phyloP scores from a whole-genome alignment of 2,329 filamentous ascomycete genomes.

The Tympanopsis confertula region DNA sequence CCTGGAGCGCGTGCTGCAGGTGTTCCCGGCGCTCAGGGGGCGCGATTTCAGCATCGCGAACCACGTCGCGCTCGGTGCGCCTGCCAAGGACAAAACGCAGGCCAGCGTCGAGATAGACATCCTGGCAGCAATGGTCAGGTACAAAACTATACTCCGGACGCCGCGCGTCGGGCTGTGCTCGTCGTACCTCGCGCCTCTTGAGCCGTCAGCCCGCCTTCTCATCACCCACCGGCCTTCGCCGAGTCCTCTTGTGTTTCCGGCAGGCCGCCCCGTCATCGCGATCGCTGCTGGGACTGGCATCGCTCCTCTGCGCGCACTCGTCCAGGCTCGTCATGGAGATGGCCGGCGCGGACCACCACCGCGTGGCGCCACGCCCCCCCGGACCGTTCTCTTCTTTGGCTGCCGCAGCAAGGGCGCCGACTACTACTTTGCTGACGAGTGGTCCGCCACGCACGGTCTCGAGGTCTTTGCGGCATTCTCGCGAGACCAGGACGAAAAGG shows the following conservation, averaged over 20 bases:
- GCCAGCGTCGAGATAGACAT: no score
- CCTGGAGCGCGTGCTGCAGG: constrained; percentile 55
- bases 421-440: constrained; percentile 73
- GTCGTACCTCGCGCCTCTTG: no score
- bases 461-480: constrained; percentile 57
- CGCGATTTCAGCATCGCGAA: constrained; percentile 89
- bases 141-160: constrained; percentile 76
- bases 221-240: no score
- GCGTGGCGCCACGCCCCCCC: constrained; percentile 28
- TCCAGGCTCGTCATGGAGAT: constrained; percentile 5
- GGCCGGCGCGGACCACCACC: constrained; percentile 7
- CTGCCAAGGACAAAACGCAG: constrained; percentile 19
- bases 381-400: constrained; percentile 77
- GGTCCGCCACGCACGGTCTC: constrained; percentile 38
- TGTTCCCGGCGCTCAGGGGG: constrained; percentile 75
- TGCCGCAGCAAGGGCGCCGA: constrained; percentile 66
- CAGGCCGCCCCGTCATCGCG: no score
- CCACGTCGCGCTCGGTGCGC: constrained; percentile 30
- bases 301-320: constrained; percentile 59
- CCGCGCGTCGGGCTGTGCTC: no score
- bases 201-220: no score
- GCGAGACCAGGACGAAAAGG: constrained; percentile 50
- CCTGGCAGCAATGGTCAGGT: constrained; percentile 79
- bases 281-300: constrained; percentile 80
- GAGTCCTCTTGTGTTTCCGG: no score